Evolutionary conservation across 768 basidiomycete species (phyloP).

Genomic region (Tylopilus cervinicoccineus): DNA sequence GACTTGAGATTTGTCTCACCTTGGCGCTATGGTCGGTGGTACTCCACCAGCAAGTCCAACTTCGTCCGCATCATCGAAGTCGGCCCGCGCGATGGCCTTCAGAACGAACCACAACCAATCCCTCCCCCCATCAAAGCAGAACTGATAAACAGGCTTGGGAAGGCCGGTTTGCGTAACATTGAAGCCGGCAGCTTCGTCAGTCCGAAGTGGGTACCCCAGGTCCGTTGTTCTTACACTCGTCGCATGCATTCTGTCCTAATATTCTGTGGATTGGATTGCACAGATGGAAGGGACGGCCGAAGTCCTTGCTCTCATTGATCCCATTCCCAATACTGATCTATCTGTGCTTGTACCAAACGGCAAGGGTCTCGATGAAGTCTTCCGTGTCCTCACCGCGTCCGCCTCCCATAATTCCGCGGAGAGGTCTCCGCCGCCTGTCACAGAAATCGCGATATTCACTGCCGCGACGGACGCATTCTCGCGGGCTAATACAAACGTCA

Average conservation of each 20-base stretch:
- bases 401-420: conserved; percentile 26
- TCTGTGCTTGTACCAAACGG: conserved; percentile 81
- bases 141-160: conserved; percentile 69
- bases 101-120: conserved; percentile 79
- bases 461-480: conserved; percentile 87
- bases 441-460: conserved; percentile 88
- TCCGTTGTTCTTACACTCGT: conserved; percentile 8
- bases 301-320: conserved; percentile 58
- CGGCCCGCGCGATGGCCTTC: conserved; percentile 86
- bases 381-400: conserved; percentile 45
- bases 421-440: conserved; percentile 48
- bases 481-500: conserved; percentile 79
- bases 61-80: conserved; percentile 72
- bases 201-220: conserved; percentile 93
- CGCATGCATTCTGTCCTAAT: neutral
- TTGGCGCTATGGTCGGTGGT: neutral
- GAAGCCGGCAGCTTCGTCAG: conserved; percentile 91
- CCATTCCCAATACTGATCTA: conserved; percentile 54
- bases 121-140: conserved; percentile 73
- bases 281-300: conserved; percentile 88
- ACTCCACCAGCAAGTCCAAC: conserved; percentile 14
- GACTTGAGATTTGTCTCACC: neutral
- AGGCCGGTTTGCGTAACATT: conserved; percentile 64
- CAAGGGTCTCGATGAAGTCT: conserved; percentile 67
- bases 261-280: neutral